A percentile compares a stretch with the other conserved stretches of the same genome.
Conservation (phyloP, 192 early-diverging fungal species). For the Linnemannia elongata region DNA sequence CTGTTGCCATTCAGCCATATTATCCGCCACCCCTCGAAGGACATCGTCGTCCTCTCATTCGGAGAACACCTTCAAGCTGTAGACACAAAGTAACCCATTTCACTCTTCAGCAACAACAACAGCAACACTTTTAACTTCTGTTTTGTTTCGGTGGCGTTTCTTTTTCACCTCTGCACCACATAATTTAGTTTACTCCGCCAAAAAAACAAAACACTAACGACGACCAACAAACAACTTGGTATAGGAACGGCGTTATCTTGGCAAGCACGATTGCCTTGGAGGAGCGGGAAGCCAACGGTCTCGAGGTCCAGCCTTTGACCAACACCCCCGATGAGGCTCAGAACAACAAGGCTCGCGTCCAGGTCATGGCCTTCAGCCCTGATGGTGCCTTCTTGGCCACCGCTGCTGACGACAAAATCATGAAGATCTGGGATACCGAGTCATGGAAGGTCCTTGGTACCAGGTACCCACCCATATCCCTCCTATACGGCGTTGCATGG, state of each 20-base stretch:
- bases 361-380: slow-evolving; percentile 67
- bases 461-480: slow-evolving; percentile 34
- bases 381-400: slow-evolving; percentile 71
- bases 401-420: slow-evolving; percentile 75
- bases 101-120: not conserved
- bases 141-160: not conserved
- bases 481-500: not conserved
- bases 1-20: slow-evolving; percentile 62
- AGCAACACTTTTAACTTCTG: not conserved
- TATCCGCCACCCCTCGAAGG: slow-evolving; percentile 59
- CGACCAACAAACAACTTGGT: not conserved
- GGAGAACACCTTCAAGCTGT: slow-evolving; percentile 66
- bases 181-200: not conserved
- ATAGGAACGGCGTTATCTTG: slow-evolving; percentile 37
- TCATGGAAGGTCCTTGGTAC: slow-evolving; percentile 68
- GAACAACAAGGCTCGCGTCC: slow-evolving; percentile 58
- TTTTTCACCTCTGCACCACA: not conserved
- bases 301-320: slow-evolving; percentile 39
- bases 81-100: slow-evolving; percentile 59
- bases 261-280: slow-evolving; percentile 29
- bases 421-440: slow-evolving; percentile 75
- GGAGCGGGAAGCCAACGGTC: slow-evolving; percentile 29
- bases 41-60: slow-evolving; percentile 63
- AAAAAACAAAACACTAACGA: slow-evolving; percentile 9
- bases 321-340: slow-evolving; percentile 36